Conservation (phyloP, 116 monocot genomes). For the Posidonia oceanica region DNA sequence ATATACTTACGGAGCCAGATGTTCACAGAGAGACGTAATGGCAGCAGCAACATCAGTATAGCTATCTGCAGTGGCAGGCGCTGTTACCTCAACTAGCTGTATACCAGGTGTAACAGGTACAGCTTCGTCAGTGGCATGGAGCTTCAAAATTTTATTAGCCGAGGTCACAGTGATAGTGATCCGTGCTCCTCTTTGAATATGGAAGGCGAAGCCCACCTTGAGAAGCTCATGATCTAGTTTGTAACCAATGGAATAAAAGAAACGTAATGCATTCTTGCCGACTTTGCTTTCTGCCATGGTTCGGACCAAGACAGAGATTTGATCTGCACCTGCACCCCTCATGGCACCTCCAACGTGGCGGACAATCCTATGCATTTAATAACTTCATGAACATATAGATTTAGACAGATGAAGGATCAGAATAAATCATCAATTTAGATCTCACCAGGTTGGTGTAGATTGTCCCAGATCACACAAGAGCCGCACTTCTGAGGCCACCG, state of each 20-base stretch:
- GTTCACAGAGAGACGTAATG: constrained; percentile 72
- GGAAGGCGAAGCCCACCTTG: constrained; percentile 75
- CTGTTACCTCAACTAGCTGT: constrained; percentile 78
- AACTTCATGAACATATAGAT: neutral
- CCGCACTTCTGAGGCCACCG: constrained; percentile 58
- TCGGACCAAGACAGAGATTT: constrained; percentile 79
- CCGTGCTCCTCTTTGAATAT: constrained; percentile 46
- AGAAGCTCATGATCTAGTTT: constrained; percentile 84
- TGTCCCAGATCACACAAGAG: constrained; percentile 64
- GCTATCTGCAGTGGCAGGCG: constrained; percentile 74
- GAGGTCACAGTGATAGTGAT: constrained; percentile 69
- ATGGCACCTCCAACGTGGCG: constrained; percentile 87
- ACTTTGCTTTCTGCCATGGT: constrained; percentile 62
- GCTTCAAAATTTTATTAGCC: constrained; percentile 59
- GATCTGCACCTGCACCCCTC: constrained; percentile 83
- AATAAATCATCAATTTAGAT: neutral
- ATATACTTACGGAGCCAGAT: constrained; percentile 77
- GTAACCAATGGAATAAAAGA: constrained; percentile 81
- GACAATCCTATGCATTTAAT: constrained; percentile 44
- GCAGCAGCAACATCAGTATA: constrained; percentile 70
- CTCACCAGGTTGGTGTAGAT: constrained; percentile 43
- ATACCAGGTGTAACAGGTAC: constrained; percentile 70
- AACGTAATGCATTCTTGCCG: constrained; percentile 62
- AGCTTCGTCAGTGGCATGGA: constrained; percentile 80
- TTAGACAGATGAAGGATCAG: neutral